Evolutionary conservation across 1,139 yeast genomes (phyloP).

Genomic region (Protomyces inundatus): DNA sequence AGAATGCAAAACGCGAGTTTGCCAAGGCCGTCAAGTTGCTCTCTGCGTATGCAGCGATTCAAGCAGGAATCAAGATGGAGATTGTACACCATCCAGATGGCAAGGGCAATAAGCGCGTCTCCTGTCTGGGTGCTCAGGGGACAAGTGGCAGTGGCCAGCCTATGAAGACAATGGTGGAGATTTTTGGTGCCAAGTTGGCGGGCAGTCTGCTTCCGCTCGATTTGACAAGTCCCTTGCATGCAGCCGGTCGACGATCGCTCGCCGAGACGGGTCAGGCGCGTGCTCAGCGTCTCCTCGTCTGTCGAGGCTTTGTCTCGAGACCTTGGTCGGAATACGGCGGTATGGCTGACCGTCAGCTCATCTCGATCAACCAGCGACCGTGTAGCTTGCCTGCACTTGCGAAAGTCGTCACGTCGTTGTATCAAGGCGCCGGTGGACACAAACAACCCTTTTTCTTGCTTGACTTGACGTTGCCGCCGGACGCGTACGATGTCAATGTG

Average conservation of each 20-base stretch:
- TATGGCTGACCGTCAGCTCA: conserved; percentile 66
- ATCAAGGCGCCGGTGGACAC: conserved; percentile 46
- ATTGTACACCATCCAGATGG: neutral
- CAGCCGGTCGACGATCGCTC: conserved; percentile 48
- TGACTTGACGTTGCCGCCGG: conserved; percentile 50
- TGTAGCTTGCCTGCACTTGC: conserved; percentile 51
- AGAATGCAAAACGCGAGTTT: conserved; percentile 66
- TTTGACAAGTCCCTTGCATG: conserved; percentile 25
- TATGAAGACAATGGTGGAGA: conserved; percentile 4
- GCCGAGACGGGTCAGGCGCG: conserved; percentile 40
- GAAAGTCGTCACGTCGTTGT: conserved; percentile 52
- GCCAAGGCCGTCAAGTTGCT: conserved; percentile 56
- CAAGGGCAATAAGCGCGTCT: conserved; percentile 3
- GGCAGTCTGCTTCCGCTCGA: conserved; percentile 1
- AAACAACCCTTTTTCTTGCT: conserved; percentile 72
- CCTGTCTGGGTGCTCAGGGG: conserved; percentile 5
- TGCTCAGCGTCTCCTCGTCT: conserved; percentile 6
- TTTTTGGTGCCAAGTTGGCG: conserved; percentile 15
- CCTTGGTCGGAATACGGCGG: conserved; percentile 45
- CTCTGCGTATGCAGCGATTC: conserved; percentile 64
- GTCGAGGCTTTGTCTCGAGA: conserved; percentile 64
- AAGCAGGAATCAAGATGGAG: conserved; percentile 43
- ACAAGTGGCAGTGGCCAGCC: conserved; percentile 8
- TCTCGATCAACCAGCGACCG: conserved; percentile 74
- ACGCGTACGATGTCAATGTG: conserved; percentile 69